Conservation (phyloP, 2,329 filamentous ascomycete genomes). For the Keithomyces neogunnii region DNA sequence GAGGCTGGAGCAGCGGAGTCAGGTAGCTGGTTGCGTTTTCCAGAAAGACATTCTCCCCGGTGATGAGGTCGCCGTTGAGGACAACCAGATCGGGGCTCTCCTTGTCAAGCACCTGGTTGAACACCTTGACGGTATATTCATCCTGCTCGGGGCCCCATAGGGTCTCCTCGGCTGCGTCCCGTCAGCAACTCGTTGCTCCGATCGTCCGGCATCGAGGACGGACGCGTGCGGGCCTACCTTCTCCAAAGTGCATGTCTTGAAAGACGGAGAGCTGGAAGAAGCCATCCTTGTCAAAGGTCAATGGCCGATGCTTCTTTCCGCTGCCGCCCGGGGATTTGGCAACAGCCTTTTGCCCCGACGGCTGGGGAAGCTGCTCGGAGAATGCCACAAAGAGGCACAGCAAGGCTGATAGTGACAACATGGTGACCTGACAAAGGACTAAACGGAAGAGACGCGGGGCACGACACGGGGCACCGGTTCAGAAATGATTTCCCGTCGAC, state of each 20-base stretch:
- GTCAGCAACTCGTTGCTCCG: not conserved
- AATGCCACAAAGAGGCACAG: too few relatives aligned
- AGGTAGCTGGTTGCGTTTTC: constrained; percentile 47
- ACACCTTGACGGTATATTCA: constrained; percentile 44
- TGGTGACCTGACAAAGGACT: too few relatives aligned
- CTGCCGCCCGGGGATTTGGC: too few relatives aligned
- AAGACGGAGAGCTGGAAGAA: constrained; percentile 5
- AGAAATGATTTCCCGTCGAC: too few relatives aligned
- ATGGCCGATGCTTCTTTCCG: too few relatives aligned
- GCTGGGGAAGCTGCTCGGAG: too few relatives aligned
- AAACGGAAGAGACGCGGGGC: too few relatives aligned
- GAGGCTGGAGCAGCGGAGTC: constrained; percentile 48
- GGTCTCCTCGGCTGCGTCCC: not conserved
- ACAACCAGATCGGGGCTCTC: constrained; percentile 55
- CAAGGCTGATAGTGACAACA: too few relatives aligned
- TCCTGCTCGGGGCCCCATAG: constrained; percentile 43
- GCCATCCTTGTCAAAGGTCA: not conserved
- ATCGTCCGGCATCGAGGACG: too few relatives aligned
- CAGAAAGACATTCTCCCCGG: constrained; percentile 51
- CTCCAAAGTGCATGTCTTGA: constrained; percentile 3
- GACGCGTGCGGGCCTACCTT: not conserved
- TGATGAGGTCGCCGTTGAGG: constrained; percentile 64
- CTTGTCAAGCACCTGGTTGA: constrained; percentile 46
- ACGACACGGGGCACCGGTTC: too few relatives aligned
- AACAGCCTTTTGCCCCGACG: too few relatives aligned